These are phyloP conservation scores for Yamadazyma dushanensis DNA, from an alignment of 1,139 yeast species.

Conservation along the genomic window DNA sequence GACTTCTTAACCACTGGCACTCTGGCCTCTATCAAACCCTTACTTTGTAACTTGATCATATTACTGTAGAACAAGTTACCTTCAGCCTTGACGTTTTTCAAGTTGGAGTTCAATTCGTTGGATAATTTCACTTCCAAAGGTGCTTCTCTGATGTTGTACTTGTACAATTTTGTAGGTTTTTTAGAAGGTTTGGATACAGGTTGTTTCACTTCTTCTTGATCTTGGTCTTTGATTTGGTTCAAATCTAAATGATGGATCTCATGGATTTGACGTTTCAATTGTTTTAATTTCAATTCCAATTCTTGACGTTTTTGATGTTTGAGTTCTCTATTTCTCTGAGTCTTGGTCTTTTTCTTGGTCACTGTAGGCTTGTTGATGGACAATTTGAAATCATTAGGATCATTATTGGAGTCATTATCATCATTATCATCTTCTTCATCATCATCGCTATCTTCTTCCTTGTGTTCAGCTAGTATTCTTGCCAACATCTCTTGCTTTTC, in stretches of 20 bases:
- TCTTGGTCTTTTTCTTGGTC: constrained; percentile 70
- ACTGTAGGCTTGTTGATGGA: constrained; percentile 74
- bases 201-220: constrained; percentile 4
- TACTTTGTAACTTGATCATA: constrained; percentile 75
- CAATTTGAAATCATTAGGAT: constrained; percentile 36
- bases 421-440: constrained; percentile 50
- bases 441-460: constrained; percentile 24
- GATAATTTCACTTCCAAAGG: constrained; percentile 85
- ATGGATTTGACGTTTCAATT: constrained; percentile 53
- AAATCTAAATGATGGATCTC: constrained; percentile 61
- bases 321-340: constrained; percentile 72
- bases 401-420: constrained; percentile 31
- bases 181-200: constrained; percentile 24
- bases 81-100: constrained; percentile 85
- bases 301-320: constrained; percentile 61
- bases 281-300: constrained; percentile 58
- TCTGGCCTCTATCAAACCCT: constrained; percentile 86
- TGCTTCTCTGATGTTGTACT: constrained; percentile 58
- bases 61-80: constrained; percentile 85
- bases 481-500: constrained; percentile 65
- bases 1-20: constrained; percentile 68
- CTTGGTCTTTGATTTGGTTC: constrained; percentile 23
- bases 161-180: constrained; percentile 41
- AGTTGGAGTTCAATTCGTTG: constrained; percentile 82
- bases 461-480: constrained; percentile 60